These are phyloP conservation scores for Trichoderma endophyticum DNA, from an alignment of 2,329 filamentous ascomycete species.

Conservation along the genomic window DNA sequence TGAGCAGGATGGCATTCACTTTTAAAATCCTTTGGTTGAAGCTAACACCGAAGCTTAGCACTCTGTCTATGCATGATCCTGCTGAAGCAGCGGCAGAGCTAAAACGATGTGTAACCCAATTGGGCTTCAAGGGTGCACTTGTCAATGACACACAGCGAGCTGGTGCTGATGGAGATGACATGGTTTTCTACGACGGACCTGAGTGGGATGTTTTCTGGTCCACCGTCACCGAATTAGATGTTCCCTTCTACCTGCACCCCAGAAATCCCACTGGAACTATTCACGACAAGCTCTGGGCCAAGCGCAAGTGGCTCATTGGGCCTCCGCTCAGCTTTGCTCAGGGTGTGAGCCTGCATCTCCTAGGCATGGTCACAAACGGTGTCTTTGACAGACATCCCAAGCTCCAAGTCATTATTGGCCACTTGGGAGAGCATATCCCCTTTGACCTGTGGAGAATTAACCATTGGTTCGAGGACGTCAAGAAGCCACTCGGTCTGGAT, in stretches of 20 bases:
- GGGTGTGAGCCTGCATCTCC: constrained; percentile 55
- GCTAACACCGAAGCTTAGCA: constrained; percentile 25
- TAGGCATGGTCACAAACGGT: constrained; percentile 50
- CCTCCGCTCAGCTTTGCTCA: constrained; percentile 58
- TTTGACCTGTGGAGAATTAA: constrained; percentile 50
- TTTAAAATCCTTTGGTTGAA: neutral
- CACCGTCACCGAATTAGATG: constrained; percentile 55
- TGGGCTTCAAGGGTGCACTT: constrained; percentile 61
- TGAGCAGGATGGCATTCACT: neutral
- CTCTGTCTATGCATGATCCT: constrained; percentile 53
- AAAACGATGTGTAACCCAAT: constrained; percentile 50
- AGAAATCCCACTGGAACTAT: constrained; percentile 54
- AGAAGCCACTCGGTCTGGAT: constrained; percentile 46
- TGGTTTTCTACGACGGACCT: constrained; percentile 62
- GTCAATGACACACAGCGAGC: constrained; percentile 61
- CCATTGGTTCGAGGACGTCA: constrained; percentile 55
- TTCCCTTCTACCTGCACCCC: constrained; percentile 64
- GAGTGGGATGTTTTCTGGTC: constrained; percentile 63
- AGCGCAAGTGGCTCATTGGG: constrained; percentile 58
- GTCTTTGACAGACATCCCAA: constrained; percentile 49
- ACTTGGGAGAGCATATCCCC: constrained; percentile 48
- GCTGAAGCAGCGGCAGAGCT: constrained; percentile 49
- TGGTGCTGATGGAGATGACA: constrained; percentile 55
- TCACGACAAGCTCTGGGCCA: constrained; percentile 56
- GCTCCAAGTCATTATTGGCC: constrained; percentile 46